A percentile compares a stretch with the other conserved stretches of the same genome.
Evolutionary conservation across 345 rosid species (phyloP).

Genomic region (Camelina hispida): DNA sequence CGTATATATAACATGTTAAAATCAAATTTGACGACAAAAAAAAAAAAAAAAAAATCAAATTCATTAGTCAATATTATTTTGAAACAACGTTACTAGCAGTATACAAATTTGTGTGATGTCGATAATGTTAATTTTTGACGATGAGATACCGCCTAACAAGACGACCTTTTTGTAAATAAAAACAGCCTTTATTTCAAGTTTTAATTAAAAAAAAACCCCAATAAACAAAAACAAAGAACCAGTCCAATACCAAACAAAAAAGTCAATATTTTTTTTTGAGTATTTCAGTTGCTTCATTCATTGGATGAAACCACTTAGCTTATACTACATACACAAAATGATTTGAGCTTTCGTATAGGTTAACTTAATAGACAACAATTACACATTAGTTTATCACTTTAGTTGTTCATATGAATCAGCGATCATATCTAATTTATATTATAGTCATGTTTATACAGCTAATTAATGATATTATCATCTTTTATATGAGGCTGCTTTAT

Average conservation of each 20-base stretch:
- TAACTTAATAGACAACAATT: background rate
- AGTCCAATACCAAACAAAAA: background rate
- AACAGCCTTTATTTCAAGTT: background rate
- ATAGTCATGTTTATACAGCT: conserved; percentile 7
- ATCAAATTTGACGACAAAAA: too few relatives aligned
- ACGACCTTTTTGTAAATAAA: background rate
- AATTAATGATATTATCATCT: background rate
- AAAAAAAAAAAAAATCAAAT: too few relatives aligned
- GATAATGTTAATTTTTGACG: background rate
- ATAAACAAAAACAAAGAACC: too few relatives aligned
- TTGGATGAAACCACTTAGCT: conserved; percentile 12
- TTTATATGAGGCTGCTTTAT: conserved; percentile 1
- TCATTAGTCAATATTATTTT: background rate
- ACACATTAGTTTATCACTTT: background rate
- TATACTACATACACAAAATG: background rate
- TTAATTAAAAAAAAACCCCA: background rate
- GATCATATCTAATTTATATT: conserved; percentile 2
- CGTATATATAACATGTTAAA: background rate
- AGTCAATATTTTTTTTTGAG: background rate
- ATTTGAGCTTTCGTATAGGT: conserved; percentile 23
- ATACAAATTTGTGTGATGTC: background rate
- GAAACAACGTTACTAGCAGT: background rate
- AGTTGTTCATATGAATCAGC: conserved; percentile 15
- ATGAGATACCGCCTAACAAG: background rate
- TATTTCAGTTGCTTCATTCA: background rate